These are phyloP conservation scores for Streptanthus diversifolius DNA, from an alignment of 345 rosid genomes.

Conservation along the genomic window DNA sequence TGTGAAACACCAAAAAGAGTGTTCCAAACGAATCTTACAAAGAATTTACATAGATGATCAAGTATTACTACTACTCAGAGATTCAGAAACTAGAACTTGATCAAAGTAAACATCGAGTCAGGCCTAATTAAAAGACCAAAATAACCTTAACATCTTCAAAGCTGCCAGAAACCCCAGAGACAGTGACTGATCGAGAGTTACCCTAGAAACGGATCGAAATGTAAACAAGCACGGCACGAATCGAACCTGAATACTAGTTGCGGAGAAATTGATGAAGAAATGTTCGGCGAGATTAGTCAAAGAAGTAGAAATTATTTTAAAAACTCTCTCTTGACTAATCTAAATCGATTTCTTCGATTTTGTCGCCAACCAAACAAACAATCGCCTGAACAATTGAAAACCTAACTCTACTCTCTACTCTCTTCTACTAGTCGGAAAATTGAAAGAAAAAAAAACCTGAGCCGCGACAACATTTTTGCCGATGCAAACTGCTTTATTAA, in stretches of 20 bases:
- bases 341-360: constrained; percentile 21
- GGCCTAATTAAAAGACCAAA: constrained; percentile 18
- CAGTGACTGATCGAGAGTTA: not conserved
- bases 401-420: not conserved
- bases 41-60: not conserved
- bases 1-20: not conserved
- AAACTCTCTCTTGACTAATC: not conserved
- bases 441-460: not conserved
- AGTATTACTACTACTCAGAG: not conserved
- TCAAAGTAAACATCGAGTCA: constrained; percentile 14
- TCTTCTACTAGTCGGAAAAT: not conserved
- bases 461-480: not conserved
- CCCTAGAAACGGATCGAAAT: not conserved
- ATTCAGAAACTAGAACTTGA: not conserved
- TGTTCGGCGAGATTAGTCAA: constrained; percentile 27
- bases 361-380: constrained; percentile 33
- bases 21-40: not conserved
- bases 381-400: not conserved
- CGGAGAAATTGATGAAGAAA: constrained; percentile 18
- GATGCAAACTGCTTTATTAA: not conserved
- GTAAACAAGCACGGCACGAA: not conserved
- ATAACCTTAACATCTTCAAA: constrained; percentile 30
- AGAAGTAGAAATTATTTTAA: not conserved
- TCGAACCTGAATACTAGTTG: constrained; percentile 16
- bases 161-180: constrained; percentile 25